These are phyloP conservation scores for Pseudisothecium myosuroides DNA, from an alignment of 225 moss, liverwort and hornwort genomes.

Conservation along the genomic window DNA sequence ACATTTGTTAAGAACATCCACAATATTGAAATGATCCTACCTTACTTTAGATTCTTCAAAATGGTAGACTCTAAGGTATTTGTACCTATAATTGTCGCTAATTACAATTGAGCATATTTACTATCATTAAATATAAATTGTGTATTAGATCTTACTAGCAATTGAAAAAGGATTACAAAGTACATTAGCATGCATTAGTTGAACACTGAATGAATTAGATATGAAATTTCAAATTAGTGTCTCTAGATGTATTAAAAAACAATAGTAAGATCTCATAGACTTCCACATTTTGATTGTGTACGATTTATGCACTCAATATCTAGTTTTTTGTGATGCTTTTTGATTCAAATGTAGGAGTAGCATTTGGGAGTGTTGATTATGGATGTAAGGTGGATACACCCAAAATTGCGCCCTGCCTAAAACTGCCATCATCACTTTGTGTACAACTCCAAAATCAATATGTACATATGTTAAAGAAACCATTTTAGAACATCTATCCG, in stretches of 20 bases:
- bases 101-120: background rate
- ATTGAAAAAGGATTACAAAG: background rate
- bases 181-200: background rate
- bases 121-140: background rate
- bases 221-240: background rate
- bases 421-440: background rate
- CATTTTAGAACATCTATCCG: background rate
- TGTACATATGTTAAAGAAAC: background rate
- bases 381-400: fast-evolving
- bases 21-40: background rate
- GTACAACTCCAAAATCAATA: background rate
- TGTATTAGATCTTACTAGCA: background rate
- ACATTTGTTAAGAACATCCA: fast-evolving
- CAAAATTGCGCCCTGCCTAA: too few relatives aligned
- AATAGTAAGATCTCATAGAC: background rate
- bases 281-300: too few relatives aligned
- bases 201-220: fast-evolving
- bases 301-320: background rate
- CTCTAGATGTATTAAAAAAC: fast-evolving
- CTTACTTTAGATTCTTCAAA: background rate
- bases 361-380: background rate
- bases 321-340: background rate
- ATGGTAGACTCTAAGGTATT: fast-evolving
- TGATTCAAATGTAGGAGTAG: background rate
- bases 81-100: fast-evolving